A percentile compares a stretch with the other conserved stretches of the same genome.
These are phyloP conservation scores for Castanea sativa DNA, from an alignment of 306 rosid genomes.

Conservation along the genomic window DNA sequence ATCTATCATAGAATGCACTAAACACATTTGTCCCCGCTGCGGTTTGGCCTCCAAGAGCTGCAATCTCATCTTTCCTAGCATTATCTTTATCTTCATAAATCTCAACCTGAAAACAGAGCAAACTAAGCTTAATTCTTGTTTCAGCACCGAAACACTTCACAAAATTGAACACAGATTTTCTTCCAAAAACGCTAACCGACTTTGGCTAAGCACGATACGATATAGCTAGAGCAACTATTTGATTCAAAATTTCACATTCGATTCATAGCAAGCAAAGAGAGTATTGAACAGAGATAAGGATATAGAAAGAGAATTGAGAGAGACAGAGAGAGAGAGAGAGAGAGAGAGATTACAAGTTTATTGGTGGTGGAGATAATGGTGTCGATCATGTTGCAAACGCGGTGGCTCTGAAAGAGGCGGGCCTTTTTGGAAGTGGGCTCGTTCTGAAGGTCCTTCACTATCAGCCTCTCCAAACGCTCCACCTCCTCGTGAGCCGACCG, in stretches of 20 bases:
- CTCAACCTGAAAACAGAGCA: constrained; percentile 51
- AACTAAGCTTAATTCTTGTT: neutral
- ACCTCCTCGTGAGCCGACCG: constrained; percentile 93
- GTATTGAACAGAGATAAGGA: neutral
- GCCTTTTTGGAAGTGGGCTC: constrained; percentile 62
- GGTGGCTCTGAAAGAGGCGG: constrained; percentile 89
- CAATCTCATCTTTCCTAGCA: constrained; percentile 96
- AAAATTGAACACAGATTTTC: neutral
- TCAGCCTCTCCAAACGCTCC: constrained; percentile 81
- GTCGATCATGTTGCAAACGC: constrained; percentile 80
- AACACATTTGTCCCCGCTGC: constrained; percentile 84
- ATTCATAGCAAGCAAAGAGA: neutral
- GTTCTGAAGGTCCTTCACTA: constrained; percentile 87
- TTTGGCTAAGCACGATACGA: neutral
- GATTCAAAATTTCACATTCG: neutral
- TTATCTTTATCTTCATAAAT: constrained; percentile 76
- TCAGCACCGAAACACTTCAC: neutral
- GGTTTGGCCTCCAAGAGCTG: constrained; percentile 95
- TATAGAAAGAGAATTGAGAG: neutral
- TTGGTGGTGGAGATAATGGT: constrained; percentile 62
- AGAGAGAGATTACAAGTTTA: constrained; percentile 43
- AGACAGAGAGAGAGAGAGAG: neutral
- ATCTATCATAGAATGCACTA: constrained; percentile 91
- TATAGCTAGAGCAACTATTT: neutral
- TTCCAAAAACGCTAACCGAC: neutral